Conservation (phyloP, 2,329 filamentous ascomycete species). For the Ophiostoma triangulosporum region DNA sequence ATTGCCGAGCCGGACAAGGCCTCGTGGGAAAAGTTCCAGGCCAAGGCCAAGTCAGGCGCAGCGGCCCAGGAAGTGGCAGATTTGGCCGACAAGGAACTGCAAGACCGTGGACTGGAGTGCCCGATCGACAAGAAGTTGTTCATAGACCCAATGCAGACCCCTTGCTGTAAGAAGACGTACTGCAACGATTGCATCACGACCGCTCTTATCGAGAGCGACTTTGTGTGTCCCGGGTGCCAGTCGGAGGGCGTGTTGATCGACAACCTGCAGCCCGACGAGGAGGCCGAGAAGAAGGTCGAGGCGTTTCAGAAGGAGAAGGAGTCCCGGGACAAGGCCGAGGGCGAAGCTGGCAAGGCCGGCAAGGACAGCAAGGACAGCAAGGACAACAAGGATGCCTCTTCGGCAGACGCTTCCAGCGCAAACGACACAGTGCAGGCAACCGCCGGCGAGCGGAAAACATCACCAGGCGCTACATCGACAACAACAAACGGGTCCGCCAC, state of each 20-base stretch:
- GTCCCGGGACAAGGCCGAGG: constrained; percentile 24
- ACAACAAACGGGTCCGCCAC: not conserved
- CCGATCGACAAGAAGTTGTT: constrained; percentile 96
- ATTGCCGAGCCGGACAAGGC: constrained; percentile 91
- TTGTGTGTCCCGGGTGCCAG: constrained; percentile 85
- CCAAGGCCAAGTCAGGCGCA: constrained; percentile 77
- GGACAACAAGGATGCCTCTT: constrained; percentile 9
- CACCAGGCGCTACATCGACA: not conserved
- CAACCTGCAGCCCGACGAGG: constrained; percentile 73
- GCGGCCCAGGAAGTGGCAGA: constrained; percentile 67
- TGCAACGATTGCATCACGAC: constrained; percentile 99
- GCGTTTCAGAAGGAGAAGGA: constrained; percentile 50
- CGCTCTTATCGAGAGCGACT: constrained; percentile 95
- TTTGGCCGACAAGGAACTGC: constrained; percentile 71
- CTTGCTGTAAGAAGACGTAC: constrained; percentile 96
- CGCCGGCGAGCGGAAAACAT: not conserved
- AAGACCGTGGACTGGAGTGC: constrained; percentile 81
- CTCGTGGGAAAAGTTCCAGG: constrained; percentile 93
- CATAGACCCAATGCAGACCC: constrained; percentile 96
- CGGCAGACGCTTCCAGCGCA: constrained; percentile 15
- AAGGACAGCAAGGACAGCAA: constrained; percentile 30
- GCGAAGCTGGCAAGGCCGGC: constrained; percentile 13
- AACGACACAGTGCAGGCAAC: not conserved
- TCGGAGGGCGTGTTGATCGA: constrained; percentile 87
- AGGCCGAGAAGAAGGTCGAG: constrained; percentile 64